Evolutionary conservation across 305 asterid genomes (phyloP), one percentile per base, ranked within the genome.

Genomic region (Fraxinus greggii): DNA sequence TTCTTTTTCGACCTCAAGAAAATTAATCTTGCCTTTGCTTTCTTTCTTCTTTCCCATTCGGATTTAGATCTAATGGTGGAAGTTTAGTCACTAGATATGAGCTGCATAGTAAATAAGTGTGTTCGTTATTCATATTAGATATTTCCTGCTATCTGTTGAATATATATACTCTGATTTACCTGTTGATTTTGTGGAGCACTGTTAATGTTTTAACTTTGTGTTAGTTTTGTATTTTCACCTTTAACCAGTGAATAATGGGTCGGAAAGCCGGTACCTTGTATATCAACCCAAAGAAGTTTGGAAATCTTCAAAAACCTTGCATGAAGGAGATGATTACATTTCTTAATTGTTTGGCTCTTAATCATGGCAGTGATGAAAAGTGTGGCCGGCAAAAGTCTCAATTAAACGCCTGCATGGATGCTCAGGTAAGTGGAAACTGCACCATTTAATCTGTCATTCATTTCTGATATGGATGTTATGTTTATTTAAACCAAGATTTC

Each of bases 391-490:
- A 94, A 65, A 94, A 94, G 84, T 83, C 94, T 1, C 78, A 85
- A n/a, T 79, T 95, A 85, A 90, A 92, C 76, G 85, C 92, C 31
- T 95, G 98, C 92, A 90, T 95, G 98, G 93, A 92, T 67, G 92
- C 94, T 82, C 98, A 94, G 97, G 99, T 94, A 86, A 83, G 51
- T 31, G 42, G 74, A 61, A 24, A 5, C 26, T 54, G 3, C 7
- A 7, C 48, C 48, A 17, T 48, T 56, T 48, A 36, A 5, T 35
- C 38, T 35, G 42, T 36, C 51, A 40, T 10, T 40, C 51, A 40
- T 10, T 10, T 40, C 15, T 40, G 17, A 9, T 40, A 40, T 2
- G 15, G 51, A 40, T 40, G 51, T 9, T 2, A 40, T 40, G 24
- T 45, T 38, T 36, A 19, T 21, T 3, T 28, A 59, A 69, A 61